Evolutionary conservation across 2,329 filamentous ascomycete species (phyloP).

Genomic region (Neopestalotiopsis clavispora): DNA sequence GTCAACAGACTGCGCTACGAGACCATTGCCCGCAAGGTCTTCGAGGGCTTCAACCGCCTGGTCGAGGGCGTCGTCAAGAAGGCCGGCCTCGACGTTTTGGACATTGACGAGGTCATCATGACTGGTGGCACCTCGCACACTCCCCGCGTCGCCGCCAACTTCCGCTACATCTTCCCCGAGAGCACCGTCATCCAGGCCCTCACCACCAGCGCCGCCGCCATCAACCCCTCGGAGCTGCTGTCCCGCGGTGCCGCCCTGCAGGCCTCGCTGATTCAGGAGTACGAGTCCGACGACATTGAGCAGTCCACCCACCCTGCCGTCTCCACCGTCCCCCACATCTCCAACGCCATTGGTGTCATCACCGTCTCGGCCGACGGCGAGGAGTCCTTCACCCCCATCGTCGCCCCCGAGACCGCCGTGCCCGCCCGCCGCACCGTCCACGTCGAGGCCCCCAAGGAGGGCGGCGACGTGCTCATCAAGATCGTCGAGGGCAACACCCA

Average conservation of each 20-base stretch:
- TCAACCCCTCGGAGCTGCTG: constrained; percentile 92
- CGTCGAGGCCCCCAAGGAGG: constrained; percentile 75
- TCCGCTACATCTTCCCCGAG: constrained; percentile 80
- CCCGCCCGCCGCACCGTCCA: constrained; percentile 86
- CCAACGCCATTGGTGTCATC: constrained; percentile 86
- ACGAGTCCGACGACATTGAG: constrained; percentile 90
- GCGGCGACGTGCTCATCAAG: constrained; percentile 87
- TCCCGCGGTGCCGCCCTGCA: constrained; percentile 93
- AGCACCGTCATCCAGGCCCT: constrained; percentile 81
- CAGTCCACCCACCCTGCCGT: constrained; percentile 96
- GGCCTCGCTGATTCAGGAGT: constrained; percentile 91
- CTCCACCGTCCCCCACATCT: constrained; percentile 89
- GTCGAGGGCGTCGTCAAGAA: constrained; percentile 88
- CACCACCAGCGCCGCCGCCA: constrained; percentile 74
- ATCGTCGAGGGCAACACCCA: constrained; percentile 87
- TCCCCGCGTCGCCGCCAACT: constrained; percentile 85
- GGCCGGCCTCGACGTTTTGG: constrained; percentile 87
- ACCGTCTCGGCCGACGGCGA: constrained; percentile 54
- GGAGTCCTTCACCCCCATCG: constrained; percentile 78
- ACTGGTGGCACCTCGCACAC: constrained; percentile 92
- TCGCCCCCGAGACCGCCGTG: constrained; percentile 85
- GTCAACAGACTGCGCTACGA: constrained; percentile 96
- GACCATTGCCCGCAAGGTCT: constrained; percentile 83
- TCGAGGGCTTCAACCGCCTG: constrained; percentile 84
- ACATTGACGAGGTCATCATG: constrained; percentile 93